phyloP scores from a whole-genome alignment of 2,329 filamentous ascomycete species.

The Fusarium sp. region DNA sequence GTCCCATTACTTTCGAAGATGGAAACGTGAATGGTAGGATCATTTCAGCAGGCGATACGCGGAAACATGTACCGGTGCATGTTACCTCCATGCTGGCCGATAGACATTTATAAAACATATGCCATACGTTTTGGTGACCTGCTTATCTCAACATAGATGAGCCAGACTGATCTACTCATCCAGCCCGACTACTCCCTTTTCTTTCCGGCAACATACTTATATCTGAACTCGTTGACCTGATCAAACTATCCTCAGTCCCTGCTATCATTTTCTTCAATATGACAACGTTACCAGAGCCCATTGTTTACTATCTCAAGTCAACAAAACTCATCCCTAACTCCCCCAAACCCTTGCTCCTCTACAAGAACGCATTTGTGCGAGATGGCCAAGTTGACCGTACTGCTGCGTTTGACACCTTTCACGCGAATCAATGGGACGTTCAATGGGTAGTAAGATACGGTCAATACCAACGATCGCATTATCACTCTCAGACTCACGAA shows the following conservation, averaged over 20 bases:
- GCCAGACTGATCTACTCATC: too few relatives aligned
- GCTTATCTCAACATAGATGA: background rate
- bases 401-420: slow-evolving; percentile 13
- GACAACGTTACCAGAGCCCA: slow-evolving; percentile 6
- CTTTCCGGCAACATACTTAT: too few relatives aligned
- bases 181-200: background rate
- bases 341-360: slow-evolving; percentile 18
- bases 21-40: too few relatives aligned
- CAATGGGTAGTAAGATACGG: slow-evolving; percentile 24
- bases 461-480: slow-evolving; percentile 19
- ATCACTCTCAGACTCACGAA: slow-evolving; percentile 20
- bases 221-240: too few relatives aligned
- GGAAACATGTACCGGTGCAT: too few relatives aligned
- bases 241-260: background rate
- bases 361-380: slow-evolving; percentile 15
- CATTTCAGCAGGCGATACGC: too few relatives aligned
- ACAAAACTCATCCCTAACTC: slow-evolving; percentile 24
- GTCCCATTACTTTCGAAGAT: too few relatives aligned
- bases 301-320: slow-evolving; percentile 16
- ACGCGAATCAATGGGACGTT: slow-evolving; percentile 11
- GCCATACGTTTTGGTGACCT: background rate
- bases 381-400: slow-evolving; percentile 18
- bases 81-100: too few relatives aligned
- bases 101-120: too few relatives aligned
- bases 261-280: background rate